Evolutionary conservation across 768 basidiomycete species (phyloP), one percentile per base, ranked within the genome.

Genomic region (Kwoniella pini): DNA sequence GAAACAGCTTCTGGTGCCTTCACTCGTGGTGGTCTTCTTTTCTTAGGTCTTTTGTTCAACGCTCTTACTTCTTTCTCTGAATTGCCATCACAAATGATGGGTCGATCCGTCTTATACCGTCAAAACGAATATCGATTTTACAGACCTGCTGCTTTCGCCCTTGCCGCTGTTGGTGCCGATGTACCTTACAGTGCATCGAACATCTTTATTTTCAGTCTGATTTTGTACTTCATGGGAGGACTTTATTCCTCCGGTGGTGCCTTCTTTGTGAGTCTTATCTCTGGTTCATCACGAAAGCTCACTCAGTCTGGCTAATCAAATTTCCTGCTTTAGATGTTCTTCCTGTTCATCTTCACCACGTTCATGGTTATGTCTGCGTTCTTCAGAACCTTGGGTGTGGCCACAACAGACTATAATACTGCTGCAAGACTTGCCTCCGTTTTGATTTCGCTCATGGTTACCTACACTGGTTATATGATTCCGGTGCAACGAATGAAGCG

Each of bases 21-120:
- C 80, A 91, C 91, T 24, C 85, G 91, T 63, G 90, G 90, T 45
- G 83, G 88, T 78, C 85, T 91, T 28, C 84, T 94, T 53, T 92
- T 93, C 75, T 74, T 81, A 55, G 79, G 78, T 63, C 75, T 80
- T 50, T 57, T 77, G n/a, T 78, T 78, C 65, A 77, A 84, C 39
- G 80, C 81, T 21, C 77, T 82, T 57, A 78, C 79, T 9, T 80
- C 80, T 26, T 79, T 80, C 72, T 77, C 76, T 28, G 80, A 81
- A 61, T 59, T 62, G 63, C 76, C 67, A 2, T 80, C 82, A 48
- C 87, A 89, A 79, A 90, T 92, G 88, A 65, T 64, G 46, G 90
- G 90, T 40, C 85, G 90, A 4, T 87, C 89, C 0, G 88, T 82
- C 63, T 75, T 82, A 56, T 81, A 79, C 68, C 77, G 80, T 54